phyloP scores from a whole-genome alignment of 2,329 filamentous ascomycete genomes.

The Colletotrichum sp. region DNA sequence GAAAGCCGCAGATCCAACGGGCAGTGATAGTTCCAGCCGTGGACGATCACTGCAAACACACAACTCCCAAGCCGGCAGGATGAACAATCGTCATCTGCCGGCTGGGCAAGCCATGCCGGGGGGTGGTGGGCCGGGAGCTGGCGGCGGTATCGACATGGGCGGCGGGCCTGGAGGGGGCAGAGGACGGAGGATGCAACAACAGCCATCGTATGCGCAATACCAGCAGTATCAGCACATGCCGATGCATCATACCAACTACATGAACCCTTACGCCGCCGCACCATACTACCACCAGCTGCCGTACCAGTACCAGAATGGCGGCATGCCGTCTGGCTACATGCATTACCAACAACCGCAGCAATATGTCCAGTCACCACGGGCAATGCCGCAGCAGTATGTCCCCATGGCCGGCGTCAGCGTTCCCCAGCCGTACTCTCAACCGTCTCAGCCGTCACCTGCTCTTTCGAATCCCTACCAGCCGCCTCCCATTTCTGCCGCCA shows the following conservation, averaged over 20 bases:
- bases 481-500: constrained; percentile 47
- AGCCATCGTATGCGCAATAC: constrained; percentile 37
- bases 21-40: constrained; percentile 24
- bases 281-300: constrained; percentile 59
- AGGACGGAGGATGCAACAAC: constrained; percentile 41
- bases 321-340: constrained; percentile 52
- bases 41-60: constrained; percentile 25
- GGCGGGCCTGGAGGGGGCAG: constrained; percentile 34
- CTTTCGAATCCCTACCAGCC: constrained; percentile 63
- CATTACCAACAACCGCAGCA: constrained; percentile 45
- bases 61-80: constrained; percentile 71
- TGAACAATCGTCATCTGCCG: constrained; percentile 79
- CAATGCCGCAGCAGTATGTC: constrained; percentile 57
- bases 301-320: constrained; percentile 62
- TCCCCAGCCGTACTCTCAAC: constrained; percentile 52
- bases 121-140: constrained; percentile 30
- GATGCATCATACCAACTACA: constrained; percentile 54
- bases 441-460: constrained; percentile 56
- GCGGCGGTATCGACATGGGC: constrained; percentile 34
- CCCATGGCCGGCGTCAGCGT: constrained; percentile 54
- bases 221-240: constrained; percentile 29
- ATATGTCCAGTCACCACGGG: constrained; percentile 54
- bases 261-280: constrained; percentile 50
- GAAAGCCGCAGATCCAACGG: neutral
- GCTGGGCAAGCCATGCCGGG: constrained; percentile 71